Evolutionary conservation across 2,329 filamentous ascomycete species (phyloP).

Genomic region (Ophiostoma novo-ulmi): DNA sequence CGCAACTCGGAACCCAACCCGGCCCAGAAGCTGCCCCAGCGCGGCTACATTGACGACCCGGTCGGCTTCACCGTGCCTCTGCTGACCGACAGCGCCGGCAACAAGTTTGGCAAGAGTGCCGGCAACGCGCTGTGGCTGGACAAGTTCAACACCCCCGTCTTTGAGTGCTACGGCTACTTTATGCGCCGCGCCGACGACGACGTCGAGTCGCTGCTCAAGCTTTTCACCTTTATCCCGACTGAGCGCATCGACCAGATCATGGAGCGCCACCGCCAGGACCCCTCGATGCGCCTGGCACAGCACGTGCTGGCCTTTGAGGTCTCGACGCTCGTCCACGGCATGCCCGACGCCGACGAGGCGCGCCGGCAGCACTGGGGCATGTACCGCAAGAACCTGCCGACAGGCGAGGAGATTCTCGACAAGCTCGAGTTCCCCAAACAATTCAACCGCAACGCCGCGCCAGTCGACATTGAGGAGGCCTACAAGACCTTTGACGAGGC

Average conservation of each 20-base stretch:
- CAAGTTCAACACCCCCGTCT: conserved; percentile 68
- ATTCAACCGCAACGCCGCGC: not conserved
- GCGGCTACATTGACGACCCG: conserved; percentile 49
- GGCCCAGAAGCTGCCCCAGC: conserved; percentile 37
- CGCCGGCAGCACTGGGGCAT: conserved; percentile 45
- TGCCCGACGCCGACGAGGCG: conserved; percentile 57
- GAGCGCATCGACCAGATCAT: conserved; percentile 63
- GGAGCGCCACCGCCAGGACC: conserved; percentile 60
- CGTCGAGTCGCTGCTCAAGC: conserved; percentile 73
- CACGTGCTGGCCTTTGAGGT: conserved; percentile 80
- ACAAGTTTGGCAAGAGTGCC: conserved; percentile 91
- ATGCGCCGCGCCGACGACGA: conserved; percentile 75
- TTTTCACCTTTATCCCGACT: conserved; percentile 83
- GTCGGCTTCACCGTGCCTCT: conserved; percentile 88
- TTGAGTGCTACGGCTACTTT: conserved; percentile 89
- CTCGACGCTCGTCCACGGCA: conserved; percentile 71
- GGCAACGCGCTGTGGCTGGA: conserved; percentile 95
- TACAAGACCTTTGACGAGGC: conserved; percentile 22
- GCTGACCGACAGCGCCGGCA: conserved; percentile 75
- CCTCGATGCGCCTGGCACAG: conserved; percentile 70
- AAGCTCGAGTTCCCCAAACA: conserved; percentile 12
- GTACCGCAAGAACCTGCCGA: conserved; percentile 34
- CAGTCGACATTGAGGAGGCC: conserved; percentile 4
- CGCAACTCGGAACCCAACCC: conserved; percentile 51
- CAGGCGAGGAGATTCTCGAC: conserved; percentile 3